Evolutionary conservation across 2,329 filamentous ascomycete genomes (phyloP), one percentile per base, ranked within the genome.

Genomic region (Shiraia bambusicola): DNA sequence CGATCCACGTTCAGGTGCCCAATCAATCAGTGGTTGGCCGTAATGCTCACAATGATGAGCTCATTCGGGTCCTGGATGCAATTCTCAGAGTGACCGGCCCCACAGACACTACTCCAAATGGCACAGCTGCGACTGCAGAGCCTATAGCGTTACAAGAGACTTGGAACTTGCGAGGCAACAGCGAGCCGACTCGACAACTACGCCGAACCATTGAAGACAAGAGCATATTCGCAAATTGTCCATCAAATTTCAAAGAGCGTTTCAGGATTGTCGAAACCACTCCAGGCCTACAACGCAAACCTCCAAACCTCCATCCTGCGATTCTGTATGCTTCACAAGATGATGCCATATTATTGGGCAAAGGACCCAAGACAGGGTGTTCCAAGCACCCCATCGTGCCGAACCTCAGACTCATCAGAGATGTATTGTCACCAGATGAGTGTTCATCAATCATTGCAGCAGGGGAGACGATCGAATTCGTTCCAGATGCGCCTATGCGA

Each of bases 391-490:
- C 84, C 0, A 67, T 74, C 0, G 82, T 87, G 0, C 82, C 83
- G 0, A 77, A 80, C 4, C 73, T 87, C 0, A 75, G 77, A 4
- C 67, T 87, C 0, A 74, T 83, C 10, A 77, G 74, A 32, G 75
- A 83, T 28, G 78, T 87, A 0, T 72, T 88, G 1, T 78, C 80
- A 0, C 67, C 76, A 0, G 70, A 72, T 1, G 84, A 87, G 59
- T 88, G 84, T 66, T 77, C 73, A 34, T 73, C 79, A 10, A 86
- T 88, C 40, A 81, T 88, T 14, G 79, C 81, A 0, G 81, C 83
- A 0, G 83, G 79, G 4, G 84, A 88, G 59, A 73, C 74, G 0
- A 76, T 86, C 32, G 77, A 78, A 6, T 88, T 87, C 49, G 72
- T 83, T 0, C 84, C 84, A 0, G 84, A 88, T 54, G 81, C 82